phyloP scores from a whole-genome alignment of 1,284 basidiomycete genomes.

The Sutorius eximius region DNA sequence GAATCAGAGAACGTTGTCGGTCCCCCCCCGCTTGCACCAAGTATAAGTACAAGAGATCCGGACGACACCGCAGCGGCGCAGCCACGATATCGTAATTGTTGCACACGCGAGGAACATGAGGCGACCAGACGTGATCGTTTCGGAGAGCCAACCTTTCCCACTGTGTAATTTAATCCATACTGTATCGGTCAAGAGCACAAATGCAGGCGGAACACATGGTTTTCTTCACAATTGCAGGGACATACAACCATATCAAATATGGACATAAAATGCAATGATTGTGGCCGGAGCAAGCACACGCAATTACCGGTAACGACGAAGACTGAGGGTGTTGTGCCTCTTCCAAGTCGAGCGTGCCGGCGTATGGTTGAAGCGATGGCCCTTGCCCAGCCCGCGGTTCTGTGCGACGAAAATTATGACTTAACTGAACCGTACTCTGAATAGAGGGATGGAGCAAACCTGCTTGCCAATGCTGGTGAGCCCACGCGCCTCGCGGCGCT shows the following conservation, averaged over 20 bases:
- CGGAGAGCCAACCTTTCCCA: conserved; percentile 6
- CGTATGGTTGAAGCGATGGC: conserved; percentile 92
- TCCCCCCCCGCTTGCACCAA: neutral
- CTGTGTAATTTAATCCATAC: neutral
- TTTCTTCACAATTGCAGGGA: conserved; percentile 13
- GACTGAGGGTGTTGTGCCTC: conserved; percentile 97
- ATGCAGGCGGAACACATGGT: conserved; percentile 5
- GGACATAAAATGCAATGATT: conserved; percentile 9
- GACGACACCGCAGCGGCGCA: conserved; percentile 12
- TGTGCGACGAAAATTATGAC: conserved; percentile 30
- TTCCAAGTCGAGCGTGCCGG: conserved; percentile 93
- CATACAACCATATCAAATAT: conserved; percentile 27
- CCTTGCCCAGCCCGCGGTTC: conserved; percentile 96
- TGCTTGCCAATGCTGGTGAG: conserved; percentile 97
- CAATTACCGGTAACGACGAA: conserved; percentile 93
- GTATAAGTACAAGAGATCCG: conserved; percentile 2
- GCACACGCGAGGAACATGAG: conserved; percentile 26
- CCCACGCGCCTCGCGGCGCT: conserved; percentile 96
- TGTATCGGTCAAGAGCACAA: neutral
- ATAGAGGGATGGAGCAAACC: conserved; percentile 43
- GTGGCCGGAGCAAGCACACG: neutral
- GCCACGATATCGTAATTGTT: conserved; percentile 14
- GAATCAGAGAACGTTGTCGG: conserved; percentile 2
- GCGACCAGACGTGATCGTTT: neutral
- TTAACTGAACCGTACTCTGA: neutral